A percentile compares a stretch with the other conserved stretches of the same genome.
phyloP scores from a whole-genome alignment of 495 filamentous ascomycete genomes.

The Monascus purpureus region DNA sequence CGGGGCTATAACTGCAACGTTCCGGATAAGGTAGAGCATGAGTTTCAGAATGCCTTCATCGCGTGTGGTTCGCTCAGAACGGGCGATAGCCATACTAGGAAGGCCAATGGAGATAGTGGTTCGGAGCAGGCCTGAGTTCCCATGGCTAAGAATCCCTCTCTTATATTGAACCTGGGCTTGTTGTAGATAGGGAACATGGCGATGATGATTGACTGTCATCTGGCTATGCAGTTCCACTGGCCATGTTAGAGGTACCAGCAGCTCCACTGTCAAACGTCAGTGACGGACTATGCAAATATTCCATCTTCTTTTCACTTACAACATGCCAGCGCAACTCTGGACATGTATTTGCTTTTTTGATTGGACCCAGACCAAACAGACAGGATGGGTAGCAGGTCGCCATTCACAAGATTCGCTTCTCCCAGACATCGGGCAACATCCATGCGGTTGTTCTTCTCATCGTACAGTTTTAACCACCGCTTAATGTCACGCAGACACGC shows the following conservation, averaged over 20 bases:
- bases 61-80: constrained; percentile 58
- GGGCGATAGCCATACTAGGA: constrained; percentile 70
- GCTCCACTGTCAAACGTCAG: constrained; percentile 44
- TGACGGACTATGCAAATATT: background rate
- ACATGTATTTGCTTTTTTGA: constrained; percentile 57
- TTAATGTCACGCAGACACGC: constrained; percentile 86
- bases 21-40: constrained; percentile 75
- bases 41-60: constrained; percentile 93
- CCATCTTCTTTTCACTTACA: constrained; percentile 25
- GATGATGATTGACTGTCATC: constrained; percentile 86
- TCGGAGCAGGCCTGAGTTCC: constrained; percentile 59
- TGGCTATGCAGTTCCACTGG: constrained; percentile 68
- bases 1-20: constrained; percentile 70
- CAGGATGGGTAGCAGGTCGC: constrained; percentile 83
- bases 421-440: constrained; percentile 89
- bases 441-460: constrained; percentile 85
- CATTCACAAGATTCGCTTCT: constrained; percentile 82
- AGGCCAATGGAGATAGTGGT: constrained; percentile 68
- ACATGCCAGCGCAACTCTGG: constrained; percentile 70
- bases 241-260: constrained; percentile 93
- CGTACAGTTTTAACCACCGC: constrained; percentile 87
- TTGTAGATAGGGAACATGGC: constrained; percentile 78
- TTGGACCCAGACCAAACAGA: constrained; percentile 55
- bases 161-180: constrained; percentile 85
- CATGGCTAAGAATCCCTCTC: constrained; percentile 67